Base-by-base conservation (phyloP, 2,329 filamentous ascomycete genomes). In the Venturia effusa region DNA sequence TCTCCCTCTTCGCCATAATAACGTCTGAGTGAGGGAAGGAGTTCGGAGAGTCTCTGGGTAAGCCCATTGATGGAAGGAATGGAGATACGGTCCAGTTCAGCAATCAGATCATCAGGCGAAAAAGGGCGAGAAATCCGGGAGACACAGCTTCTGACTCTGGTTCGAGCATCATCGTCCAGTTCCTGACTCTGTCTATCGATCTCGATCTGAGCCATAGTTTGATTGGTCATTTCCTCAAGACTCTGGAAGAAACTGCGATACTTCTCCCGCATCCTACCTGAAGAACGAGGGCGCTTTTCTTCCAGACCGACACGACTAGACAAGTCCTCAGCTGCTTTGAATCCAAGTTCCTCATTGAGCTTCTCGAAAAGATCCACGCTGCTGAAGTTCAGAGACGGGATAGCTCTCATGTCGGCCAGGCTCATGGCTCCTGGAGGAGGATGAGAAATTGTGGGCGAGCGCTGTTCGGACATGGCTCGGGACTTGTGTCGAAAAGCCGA, bases 341-440 rank as follows among this genome's bases (percentile, higher is more conserved):
- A 67, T 17, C 76, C 77, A 27, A 79, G 68, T 22, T 74, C 77
- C 48, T 78, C 76, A 39, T 77, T 76, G 37, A 80, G 67, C 68
- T 76, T 78, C 48, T 76, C 74, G 62, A 80, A 72, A 57, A 81
- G 69, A 66, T 80, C 74, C 68, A 76, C 75, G 8, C 73, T 73
- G 65, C 78, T 80, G 70, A 81, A 80, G 66, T 79, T 76, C 66
- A 81, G 72, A 8, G 77, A 79, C 17, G 79, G 79, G 37, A 81
- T 71, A 17, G 75, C 73, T 63, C 74, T 72, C 48, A 72, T 72
- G 54, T 77, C 74, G 17, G 68, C 71, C 4, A 77, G 67, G 15
- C 74, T 64, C 34, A 57, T 17, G 8, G 45, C 19, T 4, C 45
- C 34, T 30, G 43, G 17, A 55, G 61, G 61, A 43, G 59, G 59